These are phyloP conservation scores for Acanthamoeba quina DNA, from an alignment of 208 protist species.

Conservation along the genomic window DNA sequence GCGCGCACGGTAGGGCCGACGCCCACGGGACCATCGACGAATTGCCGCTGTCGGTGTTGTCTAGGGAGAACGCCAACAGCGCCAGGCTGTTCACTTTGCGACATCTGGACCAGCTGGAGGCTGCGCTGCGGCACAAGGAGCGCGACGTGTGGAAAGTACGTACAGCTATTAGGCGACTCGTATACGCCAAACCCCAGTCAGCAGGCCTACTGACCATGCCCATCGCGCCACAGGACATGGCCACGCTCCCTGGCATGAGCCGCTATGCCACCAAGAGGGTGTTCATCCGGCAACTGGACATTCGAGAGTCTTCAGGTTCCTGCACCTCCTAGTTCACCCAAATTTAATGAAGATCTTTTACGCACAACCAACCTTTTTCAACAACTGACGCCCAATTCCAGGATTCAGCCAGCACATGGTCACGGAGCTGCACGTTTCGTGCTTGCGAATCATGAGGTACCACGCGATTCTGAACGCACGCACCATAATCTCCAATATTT, in stretches of 20 bases:
- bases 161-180: too few species aligned
- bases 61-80: background rate
- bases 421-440: constrained; percentile 53
- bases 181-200: too few species aligned
- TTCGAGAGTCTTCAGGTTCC: constrained; percentile 52
- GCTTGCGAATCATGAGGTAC: constrained; percentile 35
- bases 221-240: background rate
- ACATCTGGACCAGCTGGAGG: background rate
- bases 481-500: too few species aligned
- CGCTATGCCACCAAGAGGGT: constrained; percentile 13
- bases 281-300: constrained; percentile 54
- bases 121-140: background rate
- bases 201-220: too few species aligned
- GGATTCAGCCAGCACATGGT: constrained; percentile 62
- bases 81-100: background rate
- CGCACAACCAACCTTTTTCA: background rate
- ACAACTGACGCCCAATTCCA: background rate
- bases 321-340: too few species aligned
- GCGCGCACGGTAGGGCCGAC: background rate
- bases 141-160: constrained; percentile 44
- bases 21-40: background rate
- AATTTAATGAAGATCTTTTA: too few species aligned
- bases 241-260: background rate
- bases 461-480: background rate
- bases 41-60: background rate